Evolutionary conservation across 805 yeast genomes (phyloP).

Genomic region (Myxozyma sirexii): DNA sequence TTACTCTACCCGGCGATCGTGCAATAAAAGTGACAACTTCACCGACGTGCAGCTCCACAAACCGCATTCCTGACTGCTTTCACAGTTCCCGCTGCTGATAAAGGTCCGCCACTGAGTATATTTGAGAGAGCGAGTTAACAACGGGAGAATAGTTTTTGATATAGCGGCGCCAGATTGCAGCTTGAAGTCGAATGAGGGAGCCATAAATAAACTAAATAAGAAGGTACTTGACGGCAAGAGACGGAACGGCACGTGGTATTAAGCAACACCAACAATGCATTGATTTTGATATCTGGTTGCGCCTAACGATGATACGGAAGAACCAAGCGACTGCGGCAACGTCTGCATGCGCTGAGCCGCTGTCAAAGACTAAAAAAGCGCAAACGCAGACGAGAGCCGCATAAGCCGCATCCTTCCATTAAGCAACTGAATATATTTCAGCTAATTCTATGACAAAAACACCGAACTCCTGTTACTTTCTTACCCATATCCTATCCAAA

Average conservation of each 20-base stretch:
- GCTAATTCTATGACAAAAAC: too few relatives aligned
- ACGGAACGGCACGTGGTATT: too few relatives aligned
- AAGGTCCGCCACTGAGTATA: slow-evolving; percentile 15
- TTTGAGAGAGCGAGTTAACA: slow-evolving; percentile 9
- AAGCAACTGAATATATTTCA: too few relatives aligned
- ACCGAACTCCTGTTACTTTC: not conserved
- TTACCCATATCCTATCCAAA: slow-evolving; percentile 7
- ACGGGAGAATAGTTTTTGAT: slow-evolving; percentile 1
- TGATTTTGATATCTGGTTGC: too few relatives aligned
- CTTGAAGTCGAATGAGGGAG: slow-evolving; percentile 11
- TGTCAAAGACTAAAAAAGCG: not conserved
- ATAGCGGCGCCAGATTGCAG: not conserved
- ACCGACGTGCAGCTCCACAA: slow-evolving; percentile 18
- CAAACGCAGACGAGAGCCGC: slow-evolving; percentile 10
- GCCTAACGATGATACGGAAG: too few relatives aligned
- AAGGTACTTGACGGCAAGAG: too few relatives aligned
- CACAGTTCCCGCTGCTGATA: slow-evolving; percentile 16
- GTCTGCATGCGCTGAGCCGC: not conserved
- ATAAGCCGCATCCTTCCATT: not conserved
- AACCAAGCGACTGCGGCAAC: too few relatives aligned
- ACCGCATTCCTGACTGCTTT: slow-evolving; percentile 3
- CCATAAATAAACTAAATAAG: not conserved
- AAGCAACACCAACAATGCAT: too few relatives aligned
- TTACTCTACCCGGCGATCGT: slow-evolving; percentile 77
- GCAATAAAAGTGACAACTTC: slow-evolving; percentile 51